phyloP scores from a whole-genome alignment of 495 filamentous ascomycete species.

The Aspergillus mulundensis region DNA sequence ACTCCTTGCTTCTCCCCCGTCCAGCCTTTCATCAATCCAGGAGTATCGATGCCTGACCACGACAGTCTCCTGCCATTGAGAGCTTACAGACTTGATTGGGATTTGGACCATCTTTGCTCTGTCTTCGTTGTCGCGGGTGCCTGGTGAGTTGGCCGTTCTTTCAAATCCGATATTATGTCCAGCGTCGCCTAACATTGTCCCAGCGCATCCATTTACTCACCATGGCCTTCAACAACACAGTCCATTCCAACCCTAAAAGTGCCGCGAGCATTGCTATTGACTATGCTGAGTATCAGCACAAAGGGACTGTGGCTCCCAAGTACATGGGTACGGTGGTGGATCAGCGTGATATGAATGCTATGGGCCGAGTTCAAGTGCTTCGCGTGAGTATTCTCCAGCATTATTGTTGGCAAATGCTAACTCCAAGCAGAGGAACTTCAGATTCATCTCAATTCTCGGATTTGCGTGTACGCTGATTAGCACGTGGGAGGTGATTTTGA shows the following conservation, averaged over 20 bases:
- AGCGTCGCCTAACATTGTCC: not conserved
- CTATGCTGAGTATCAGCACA: conserved; percentile 24
- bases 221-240: conserved; percentile 13
- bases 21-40: not conserved
- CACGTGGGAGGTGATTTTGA: conserved; percentile 46
- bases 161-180: not conserved
- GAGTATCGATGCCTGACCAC: not conserved
- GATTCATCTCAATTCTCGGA: conserved; percentile 46
- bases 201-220: not conserved
- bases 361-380: conserved; percentile 42
- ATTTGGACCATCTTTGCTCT: not conserved
- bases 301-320: conserved; percentile 32
- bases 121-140: not conserved
- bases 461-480: conserved; percentile 44
- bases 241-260: conserved; percentile 7
- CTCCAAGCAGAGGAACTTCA: conserved; percentile 39
- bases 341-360: conserved; percentile 39
- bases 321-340: conserved; percentile 41
- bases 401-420: too few species aligned
- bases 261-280: conserved; percentile 15
- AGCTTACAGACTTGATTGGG: not conserved
- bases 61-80: not conserved
- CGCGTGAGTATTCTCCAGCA: too few species aligned
- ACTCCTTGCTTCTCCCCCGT: conserved; percentile 5
- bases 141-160: not conserved